A percentile compares a stretch with the other conserved stretches of the same genome.
Conservation (phyloP, 176 grass and related monocot species). For the Eragrostis curvula region DNA sequence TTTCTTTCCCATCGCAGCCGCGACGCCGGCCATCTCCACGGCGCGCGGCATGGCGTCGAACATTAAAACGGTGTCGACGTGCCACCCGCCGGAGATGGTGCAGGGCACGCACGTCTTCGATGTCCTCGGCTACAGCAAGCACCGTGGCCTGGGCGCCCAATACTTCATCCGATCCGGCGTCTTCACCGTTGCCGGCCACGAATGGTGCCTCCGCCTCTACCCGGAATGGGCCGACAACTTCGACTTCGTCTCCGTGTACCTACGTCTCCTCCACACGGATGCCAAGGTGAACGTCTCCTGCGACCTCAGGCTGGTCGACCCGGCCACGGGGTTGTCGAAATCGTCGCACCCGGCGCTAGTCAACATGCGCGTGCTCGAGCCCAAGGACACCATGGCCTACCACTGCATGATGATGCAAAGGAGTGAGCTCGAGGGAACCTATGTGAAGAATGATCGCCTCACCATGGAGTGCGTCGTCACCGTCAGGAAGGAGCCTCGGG, state of each 20-base stretch:
- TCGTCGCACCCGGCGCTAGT: not conserved
- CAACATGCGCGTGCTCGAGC: not conserved
- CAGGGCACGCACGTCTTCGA: too few species aligned
- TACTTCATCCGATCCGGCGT: too few species aligned
- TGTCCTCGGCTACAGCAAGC: too few species aligned
- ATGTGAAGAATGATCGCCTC: slow-evolving; percentile 1
- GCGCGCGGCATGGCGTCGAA: too few species aligned
- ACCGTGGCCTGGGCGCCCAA: too few species aligned
- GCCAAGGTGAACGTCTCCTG: slow-evolving; percentile 27
- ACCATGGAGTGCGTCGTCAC: slow-evolving; percentile 23
- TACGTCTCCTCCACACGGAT: not conserved
- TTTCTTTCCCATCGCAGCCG: too few species aligned
- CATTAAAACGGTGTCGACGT: too few species aligned
- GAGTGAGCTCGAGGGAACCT: slow-evolving; percentile 13
- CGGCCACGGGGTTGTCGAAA: not conserved
- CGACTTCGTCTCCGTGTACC: slow-evolving; percentile 11
- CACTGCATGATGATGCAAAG: not conserved
- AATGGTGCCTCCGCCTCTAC: too few species aligned
- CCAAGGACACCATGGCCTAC: not conserved
- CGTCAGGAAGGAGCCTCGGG: not conserved
- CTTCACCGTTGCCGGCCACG: too few species aligned
- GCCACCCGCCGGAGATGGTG: too few species aligned
- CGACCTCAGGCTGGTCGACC: slow-evolving; percentile 8
- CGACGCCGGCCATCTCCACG: too few species aligned
- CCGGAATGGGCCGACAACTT: not conserved